These are phyloP conservation scores for Spiraea crenata DNA, from an alignment of 331 rosid genomes.

Conservation along the genomic window DNA sequence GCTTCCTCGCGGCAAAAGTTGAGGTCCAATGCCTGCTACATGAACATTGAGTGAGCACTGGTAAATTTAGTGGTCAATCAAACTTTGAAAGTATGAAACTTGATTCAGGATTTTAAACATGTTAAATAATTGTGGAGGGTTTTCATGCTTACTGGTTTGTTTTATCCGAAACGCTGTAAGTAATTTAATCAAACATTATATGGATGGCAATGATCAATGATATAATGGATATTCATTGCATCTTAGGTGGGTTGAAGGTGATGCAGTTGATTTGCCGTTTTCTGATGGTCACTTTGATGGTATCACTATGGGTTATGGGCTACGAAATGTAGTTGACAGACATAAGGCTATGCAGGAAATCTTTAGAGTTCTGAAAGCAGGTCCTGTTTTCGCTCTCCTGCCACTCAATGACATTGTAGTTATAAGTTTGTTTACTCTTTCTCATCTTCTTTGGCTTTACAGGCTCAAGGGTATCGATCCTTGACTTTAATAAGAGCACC, in stretches of 20 bases:
- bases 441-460: conserved; percentile 26
- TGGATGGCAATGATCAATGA: background rate
- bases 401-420: conserved; percentile 9
- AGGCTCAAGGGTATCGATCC: conserved; percentile 69
- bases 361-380: conserved; percentile 65
- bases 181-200: background rate
- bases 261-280: conserved; percentile 84
- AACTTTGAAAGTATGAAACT: background rate
- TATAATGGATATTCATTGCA: conserved; percentile 17
- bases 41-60: conserved; percentile 94
- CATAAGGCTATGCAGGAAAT: conserved; percentile 69
- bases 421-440: conserved; percentile 16
- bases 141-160: background rate
- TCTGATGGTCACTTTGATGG: conserved; percentile 72
- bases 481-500: conserved; percentile 79
- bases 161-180: background rate
- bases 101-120: background rate
- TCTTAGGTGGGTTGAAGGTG: conserved; percentile 88
- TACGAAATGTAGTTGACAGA: conserved; percentile 74
- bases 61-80: conserved; percentile 46
- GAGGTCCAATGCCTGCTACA: conserved; percentile 41
- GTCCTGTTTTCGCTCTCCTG: conserved; percentile 26
- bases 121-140: background rate
- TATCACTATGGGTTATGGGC: conserved; percentile 86
- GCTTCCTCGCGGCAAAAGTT: conserved; percentile 56